Conservation (phyloP, 441 rosid genomes). For the Breynia disticha region DNA sequence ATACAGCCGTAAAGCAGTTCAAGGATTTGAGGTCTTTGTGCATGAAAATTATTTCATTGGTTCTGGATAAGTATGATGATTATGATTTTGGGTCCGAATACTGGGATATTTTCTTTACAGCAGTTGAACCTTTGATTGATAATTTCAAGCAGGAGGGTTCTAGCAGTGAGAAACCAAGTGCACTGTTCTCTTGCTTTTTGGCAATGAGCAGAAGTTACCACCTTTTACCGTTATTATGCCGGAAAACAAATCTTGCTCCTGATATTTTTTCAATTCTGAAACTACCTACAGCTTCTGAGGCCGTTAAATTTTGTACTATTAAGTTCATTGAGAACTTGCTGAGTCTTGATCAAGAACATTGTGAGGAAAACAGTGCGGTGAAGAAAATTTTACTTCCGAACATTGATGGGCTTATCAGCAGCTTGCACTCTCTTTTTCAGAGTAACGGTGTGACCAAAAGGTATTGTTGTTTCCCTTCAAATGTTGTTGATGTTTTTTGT, state of each 20-base stretch:
- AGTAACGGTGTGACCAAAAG: constrained; percentile 51
- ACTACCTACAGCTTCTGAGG: constrained; percentile 67
- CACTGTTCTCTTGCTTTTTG: constrained; percentile 81
- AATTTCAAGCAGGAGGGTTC: constrained; percentile 89
- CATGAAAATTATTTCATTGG: constrained; percentile 61
- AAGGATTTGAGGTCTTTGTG: constrained; percentile 84
- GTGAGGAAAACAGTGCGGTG: constrained; percentile 34
- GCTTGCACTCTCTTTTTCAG: constrained; percentile 65
- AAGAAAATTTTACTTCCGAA: constrained; percentile 47
- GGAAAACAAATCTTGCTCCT: constrained; percentile 65
- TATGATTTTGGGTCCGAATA: constrained; percentile 65
- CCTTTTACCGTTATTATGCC: constrained; percentile 46
- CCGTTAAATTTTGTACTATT: constrained; percentile 57
- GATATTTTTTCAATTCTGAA: constrained; percentile 78
- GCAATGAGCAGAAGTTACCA: constrained; percentile 79
- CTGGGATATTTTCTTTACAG: constrained; percentile 82
- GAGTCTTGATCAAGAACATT: constrained; percentile 53
- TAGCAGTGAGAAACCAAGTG: constrained; percentile 93
- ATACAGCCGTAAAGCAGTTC: constrained; percentile 42
- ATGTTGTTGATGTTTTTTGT: too few species aligned
- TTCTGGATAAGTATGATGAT: constrained; percentile 75
- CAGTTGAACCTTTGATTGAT: constrained; percentile 61
- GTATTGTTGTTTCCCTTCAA: constrained; percentile 20
- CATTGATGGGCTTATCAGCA: constrained; percentile 47
- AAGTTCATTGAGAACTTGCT: constrained; percentile 77